phyloP scores from a whole-genome alignment of 345 rosid genomes.

The Eucalyptus albens region DNA sequence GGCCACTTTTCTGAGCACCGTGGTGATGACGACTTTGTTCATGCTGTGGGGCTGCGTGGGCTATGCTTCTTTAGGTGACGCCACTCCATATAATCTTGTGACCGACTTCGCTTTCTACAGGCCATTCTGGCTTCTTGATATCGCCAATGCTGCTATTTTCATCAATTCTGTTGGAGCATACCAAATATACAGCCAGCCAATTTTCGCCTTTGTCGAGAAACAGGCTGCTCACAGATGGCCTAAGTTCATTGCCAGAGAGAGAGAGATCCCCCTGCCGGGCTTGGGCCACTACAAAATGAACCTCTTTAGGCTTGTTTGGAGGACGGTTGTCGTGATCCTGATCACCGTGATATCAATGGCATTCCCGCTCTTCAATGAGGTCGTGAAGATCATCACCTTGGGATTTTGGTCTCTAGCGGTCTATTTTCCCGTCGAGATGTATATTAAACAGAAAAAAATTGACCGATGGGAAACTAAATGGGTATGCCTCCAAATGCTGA shows the following conservation, averaged over 20 bases:
- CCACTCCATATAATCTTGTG: no score
- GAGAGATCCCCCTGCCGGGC: slow-evolving; percentile 12
- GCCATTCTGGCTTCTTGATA: slow-evolving; percentile 49
- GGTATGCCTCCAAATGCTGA: slow-evolving; percentile 29
- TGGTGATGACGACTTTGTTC: slow-evolving; percentile 24
- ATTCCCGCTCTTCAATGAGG: slow-evolving; percentile 23
- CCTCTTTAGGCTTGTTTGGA: slow-evolving; percentile 32
- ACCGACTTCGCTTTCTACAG: slow-evolving; percentile 21
- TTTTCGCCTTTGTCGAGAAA: slow-evolving; percentile 36
- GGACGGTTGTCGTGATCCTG: slow-evolving; percentile 20
- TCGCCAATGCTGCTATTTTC: slow-evolving; percentile 35
- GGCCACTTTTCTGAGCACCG: slow-evolving; percentile 17
- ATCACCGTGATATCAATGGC: slow-evolving; percentile 36
- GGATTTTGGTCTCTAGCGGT: slow-evolving; percentile 50
- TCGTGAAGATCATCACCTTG: slow-evolving; percentile 23
- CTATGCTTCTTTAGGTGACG: slow-evolving; percentile 43
- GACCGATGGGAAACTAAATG: slow-evolving; percentile 30
- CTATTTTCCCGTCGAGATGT: slow-evolving; percentile 54
- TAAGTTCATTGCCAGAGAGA: slow-evolving; percentile 3
- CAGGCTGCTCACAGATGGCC: slow-evolving; percentile 8
- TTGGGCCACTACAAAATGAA: slow-evolving; percentile 11
- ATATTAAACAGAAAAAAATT: slow-evolving; percentile 17
- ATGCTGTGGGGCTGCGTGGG: slow-evolving; percentile 46
- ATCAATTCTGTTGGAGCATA: slow-evolving; percentile 34
- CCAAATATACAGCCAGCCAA: slow-evolving; percentile 41